Evolutionary conservation across 202 grass and related monocot species (phyloP).

Genomic region (Panicum hallii): DNA sequence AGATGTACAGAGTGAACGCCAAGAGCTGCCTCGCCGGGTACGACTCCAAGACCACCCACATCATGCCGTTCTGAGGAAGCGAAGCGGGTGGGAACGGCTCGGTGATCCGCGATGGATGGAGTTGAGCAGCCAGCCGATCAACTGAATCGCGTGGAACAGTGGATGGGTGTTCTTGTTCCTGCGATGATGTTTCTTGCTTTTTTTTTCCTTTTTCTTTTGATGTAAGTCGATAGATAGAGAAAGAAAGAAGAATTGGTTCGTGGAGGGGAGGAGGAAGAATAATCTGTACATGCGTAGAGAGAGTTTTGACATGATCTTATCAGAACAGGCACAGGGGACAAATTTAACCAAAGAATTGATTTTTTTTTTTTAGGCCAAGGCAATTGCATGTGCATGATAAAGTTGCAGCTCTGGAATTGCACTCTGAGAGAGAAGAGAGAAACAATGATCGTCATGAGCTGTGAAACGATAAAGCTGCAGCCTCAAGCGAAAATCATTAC

Average conservation of each 20-base stretch:
- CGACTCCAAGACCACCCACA: slow-evolving; percentile 87
- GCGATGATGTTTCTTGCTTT: not conserved
- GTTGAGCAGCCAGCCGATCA: not conserved
- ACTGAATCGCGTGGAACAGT: slow-evolving; percentile 18
- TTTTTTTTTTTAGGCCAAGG: not conserved
- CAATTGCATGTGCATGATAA: not conserved
- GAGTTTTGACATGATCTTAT: slow-evolving; percentile 47
- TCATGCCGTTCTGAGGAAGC: slow-evolving; percentile 80
- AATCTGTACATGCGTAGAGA: slow-evolving; percentile 57
- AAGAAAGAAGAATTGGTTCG: slow-evolving; percentile 46
- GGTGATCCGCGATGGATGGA: not conserved
- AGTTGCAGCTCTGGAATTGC: not conserved
- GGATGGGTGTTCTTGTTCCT: slow-evolving; percentile 15
- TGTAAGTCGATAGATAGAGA: slow-evolving; percentile 52
- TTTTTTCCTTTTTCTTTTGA: not conserved
- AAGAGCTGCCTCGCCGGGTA: slow-evolving; percentile 88
- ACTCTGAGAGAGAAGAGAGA: not conserved
- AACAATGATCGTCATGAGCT: not conserved
- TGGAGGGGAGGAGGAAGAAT: not conserved
- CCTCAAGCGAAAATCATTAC: not conserved
- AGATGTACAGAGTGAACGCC: slow-evolving; percentile 75
- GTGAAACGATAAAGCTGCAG: not conserved
- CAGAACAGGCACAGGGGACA: slow-evolving; percentile 6
- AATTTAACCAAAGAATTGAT: slow-evolving; percentile 11
- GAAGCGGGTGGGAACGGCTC: too few species aligned